Conservation (phyloP, 2,329 filamentous ascomycete species). For the Alternaria longipes region DNA sequence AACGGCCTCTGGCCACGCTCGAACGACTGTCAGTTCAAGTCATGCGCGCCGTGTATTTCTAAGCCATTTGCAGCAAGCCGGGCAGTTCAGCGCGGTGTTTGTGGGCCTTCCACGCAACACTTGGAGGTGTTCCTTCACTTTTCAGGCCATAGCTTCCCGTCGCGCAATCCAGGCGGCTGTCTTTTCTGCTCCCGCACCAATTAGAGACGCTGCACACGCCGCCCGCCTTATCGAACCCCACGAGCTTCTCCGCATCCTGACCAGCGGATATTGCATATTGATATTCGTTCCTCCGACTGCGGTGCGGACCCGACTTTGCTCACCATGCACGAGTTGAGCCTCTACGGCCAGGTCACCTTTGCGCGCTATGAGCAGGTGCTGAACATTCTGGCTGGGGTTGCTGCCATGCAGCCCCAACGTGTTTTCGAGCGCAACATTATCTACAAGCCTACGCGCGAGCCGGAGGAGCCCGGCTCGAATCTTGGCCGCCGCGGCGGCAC, state of each 20-base stretch:
- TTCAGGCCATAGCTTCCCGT: slow-evolving; percentile 33
- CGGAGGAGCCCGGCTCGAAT: slow-evolving; percentile 50
- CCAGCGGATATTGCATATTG: slow-evolving; percentile 39
- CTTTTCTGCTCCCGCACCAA: slow-evolving; percentile 33
- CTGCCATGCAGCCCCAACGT: slow-evolving; percentile 67
- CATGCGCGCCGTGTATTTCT: slow-evolving; percentile 20
- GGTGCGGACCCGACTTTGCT: slow-evolving; percentile 23
- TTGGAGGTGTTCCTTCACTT: slow-evolving; percentile 25
- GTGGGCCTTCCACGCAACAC: slow-evolving; percentile 28
- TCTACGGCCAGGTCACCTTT: slow-evolving; percentile 67
- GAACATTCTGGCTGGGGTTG: slow-evolving; percentile 68
- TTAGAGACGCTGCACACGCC: slow-evolving; percentile 21
- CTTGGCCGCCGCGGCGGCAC: slow-evolving; percentile 47
- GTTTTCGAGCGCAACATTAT: slow-evolving; percentile 65
- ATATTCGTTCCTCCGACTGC: slow-evolving; percentile 24
- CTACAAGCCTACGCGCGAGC: slow-evolving; percentile 65
- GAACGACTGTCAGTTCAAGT: slow-evolving; percentile 28
- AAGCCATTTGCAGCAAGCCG: slow-evolving; percentile 20
- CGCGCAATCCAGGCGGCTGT: slow-evolving; percentile 20
- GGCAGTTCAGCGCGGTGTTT: slow-evolving; percentile 17
- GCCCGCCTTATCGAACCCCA: slow-evolving; percentile 40
- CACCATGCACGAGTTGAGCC: slow-evolving; percentile 69
- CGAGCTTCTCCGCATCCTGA: slow-evolving; percentile 33
- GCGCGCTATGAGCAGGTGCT: slow-evolving; percentile 68
- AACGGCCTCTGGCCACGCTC: slow-evolving; percentile 31